Evolutionary conservation across 2,329 filamentous ascomycete species (phyloP).

Genomic region (Xylaria digitata): DNA sequence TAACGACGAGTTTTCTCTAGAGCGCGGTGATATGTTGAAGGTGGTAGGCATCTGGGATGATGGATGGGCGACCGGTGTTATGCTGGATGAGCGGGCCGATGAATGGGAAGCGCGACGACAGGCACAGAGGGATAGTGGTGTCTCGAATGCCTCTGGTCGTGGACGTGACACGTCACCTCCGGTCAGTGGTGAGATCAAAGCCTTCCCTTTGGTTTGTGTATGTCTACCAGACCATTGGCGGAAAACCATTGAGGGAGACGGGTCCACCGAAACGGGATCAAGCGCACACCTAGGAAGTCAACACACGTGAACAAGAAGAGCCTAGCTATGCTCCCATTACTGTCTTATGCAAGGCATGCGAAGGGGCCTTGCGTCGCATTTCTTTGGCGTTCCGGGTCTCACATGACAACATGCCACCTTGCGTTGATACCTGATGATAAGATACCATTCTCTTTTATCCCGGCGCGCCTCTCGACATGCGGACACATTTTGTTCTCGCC

Average conservation of each 20-base stretch:
- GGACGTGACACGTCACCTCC: conserved; percentile 70
- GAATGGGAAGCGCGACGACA: conserved; percentile 85
- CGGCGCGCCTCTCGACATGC: neutral
- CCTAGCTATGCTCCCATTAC: conserved; percentile 33
- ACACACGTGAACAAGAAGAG: conserved; percentile 42
- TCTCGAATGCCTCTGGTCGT: conserved; percentile 80
- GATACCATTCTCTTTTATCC: conserved; percentile 21
- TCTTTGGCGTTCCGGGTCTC: conserved; percentile 53
- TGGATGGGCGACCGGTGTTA: conserved; percentile 94
- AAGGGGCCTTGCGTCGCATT: conserved; percentile 50
- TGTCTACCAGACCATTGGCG: conserved; percentile 96
- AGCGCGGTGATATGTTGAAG: conserved; percentile 97
- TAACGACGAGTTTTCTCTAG: conserved; percentile 90
- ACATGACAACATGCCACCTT: conserved; percentile 26
- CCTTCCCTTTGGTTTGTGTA: conserved; percentile 95
- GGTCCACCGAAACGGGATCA: conserved; percentile 72
- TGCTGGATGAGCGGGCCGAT: conserved; percentile 84
- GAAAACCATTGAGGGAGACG: conserved; percentile 94
- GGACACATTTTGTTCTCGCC: neutral
- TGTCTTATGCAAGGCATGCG: conserved; percentile 39
- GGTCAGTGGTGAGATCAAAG: conserved; percentile 87
- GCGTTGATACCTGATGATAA: conserved; percentile 25
- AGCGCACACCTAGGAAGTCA: conserved; percentile 47
- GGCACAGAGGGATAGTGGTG: conserved; percentile 89
- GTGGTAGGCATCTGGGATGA: conserved; percentile 99